phyloP scores from a whole-genome alignment of 768 basidiomycete genomes.

The Phaffia tasmanica region DNA sequence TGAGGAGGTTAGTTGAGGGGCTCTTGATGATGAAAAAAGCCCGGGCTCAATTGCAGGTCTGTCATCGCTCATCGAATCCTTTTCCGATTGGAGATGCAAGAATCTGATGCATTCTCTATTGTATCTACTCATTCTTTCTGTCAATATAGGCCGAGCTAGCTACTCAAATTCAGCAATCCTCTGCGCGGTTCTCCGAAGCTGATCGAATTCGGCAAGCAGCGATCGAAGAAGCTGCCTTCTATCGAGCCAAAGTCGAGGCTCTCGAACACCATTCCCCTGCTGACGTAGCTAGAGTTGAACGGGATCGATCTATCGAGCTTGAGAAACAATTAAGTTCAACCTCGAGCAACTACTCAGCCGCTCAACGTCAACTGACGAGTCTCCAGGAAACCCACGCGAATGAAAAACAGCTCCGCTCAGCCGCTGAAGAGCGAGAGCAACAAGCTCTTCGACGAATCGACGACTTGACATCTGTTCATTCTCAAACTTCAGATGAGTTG shows the following conservation, averaged over 20 bases:
- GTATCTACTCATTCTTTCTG: not conserved
- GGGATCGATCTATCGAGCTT: constrained; percentile 61
- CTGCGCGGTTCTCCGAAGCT: constrained; percentile 65
- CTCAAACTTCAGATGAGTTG: constrained; percentile 53
- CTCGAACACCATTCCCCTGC: constrained; percentile 57
- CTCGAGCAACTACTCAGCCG: constrained; percentile 51
- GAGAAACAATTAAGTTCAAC: constrained; percentile 58
- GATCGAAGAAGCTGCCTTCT: constrained; percentile 86
- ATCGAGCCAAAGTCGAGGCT: constrained; percentile 85
- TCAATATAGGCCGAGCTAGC: constrained; percentile 35
- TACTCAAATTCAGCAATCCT: constrained; percentile 63
- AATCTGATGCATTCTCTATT: not conserved
- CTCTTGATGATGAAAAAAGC: constrained; percentile 76
- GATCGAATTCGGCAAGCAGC: constrained; percentile 67
- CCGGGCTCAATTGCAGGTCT: constrained; percentile 72
- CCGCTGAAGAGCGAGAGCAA: constrained; percentile 63
- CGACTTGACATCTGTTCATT: constrained; percentile 55
- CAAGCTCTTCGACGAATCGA: constrained; percentile 70
- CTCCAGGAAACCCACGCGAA: constrained; percentile 60
- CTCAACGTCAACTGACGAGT: constrained; percentile 62
- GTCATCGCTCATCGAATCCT: constrained; percentile 29
- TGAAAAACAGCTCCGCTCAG: constrained; percentile 62
- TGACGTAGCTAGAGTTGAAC: constrained; percentile 62
- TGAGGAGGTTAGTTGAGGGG: constrained; percentile 51
- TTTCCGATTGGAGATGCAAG: not conserved